Conservation (phyloP, 2,329 filamentous ascomycete genomes). For the Escovopsis sp. region DNA sequence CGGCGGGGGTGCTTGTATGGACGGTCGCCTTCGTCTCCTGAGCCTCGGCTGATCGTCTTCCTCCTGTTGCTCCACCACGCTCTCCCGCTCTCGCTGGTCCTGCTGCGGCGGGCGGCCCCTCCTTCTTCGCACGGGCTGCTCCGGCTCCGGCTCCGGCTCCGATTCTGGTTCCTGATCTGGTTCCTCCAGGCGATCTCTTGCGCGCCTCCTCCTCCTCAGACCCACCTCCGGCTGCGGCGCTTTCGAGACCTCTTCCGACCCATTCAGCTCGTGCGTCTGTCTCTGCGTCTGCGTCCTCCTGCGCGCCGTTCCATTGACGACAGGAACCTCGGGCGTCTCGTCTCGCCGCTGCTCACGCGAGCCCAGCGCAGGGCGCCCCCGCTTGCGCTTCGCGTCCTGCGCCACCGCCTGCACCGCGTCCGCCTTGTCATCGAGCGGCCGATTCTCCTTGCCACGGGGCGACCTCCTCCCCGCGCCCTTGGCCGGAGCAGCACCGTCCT, state of each 20-base stretch:
- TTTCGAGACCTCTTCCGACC: neutral
- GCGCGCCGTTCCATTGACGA: neutral
- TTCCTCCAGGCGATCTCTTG: conserved; percentile 10
- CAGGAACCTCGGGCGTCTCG: too few relatives aligned
- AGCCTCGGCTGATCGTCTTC: conserved; percentile 1
- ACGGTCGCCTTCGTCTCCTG: conserved; percentile 12
- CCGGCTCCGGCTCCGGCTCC: conserved; percentile 5
- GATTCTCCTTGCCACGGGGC: conserved; percentile 4
- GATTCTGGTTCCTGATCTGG: conserved; percentile 8
- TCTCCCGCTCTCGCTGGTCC: conserved; percentile 3
- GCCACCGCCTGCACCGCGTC: conserved; percentile 8
- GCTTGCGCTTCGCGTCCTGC: conserved; percentile 20
- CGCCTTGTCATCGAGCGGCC: neutral
- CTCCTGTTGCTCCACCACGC: neutral
- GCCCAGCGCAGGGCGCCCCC: conserved; percentile 18
- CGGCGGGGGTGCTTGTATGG: conserved; percentile 3
- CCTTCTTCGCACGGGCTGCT: conserved; percentile 5
- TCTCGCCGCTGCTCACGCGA: too few relatives aligned
- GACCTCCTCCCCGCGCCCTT: conserved; percentile 17
- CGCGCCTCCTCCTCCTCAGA: conserved; percentile 1
- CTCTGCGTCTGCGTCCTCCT: conserved; percentile 2
- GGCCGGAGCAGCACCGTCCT: neutral
- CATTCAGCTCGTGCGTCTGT: conserved; percentile 2
- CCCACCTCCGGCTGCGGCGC: too few relatives aligned
- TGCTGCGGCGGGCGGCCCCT: conserved; percentile 10